Base-by-base conservation (phyloP, 148 eudicot species). In the Camellia granthamiana region DNA sequence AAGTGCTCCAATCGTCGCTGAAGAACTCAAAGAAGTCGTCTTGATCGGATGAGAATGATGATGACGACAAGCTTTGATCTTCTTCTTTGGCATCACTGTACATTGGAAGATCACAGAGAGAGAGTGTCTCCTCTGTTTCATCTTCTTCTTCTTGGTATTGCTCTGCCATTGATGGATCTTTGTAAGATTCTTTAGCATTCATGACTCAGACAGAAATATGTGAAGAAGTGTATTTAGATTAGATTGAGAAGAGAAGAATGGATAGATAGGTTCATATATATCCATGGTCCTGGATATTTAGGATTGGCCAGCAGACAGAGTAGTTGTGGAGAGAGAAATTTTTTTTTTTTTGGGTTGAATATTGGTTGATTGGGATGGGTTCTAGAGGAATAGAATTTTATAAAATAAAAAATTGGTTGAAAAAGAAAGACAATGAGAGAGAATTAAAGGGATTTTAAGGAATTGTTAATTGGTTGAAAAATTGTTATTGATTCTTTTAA, bases 21-120 rank as follows among this genome's bases (percentile, higher is more conserved):
- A 75, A 81, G 79, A 85, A 85, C 84, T 85, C 87, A 41, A 85
- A 85, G 19, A 76, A 66, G 10, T 82, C 84, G 10, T 82, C 84
- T 49, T 76, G 78, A 44, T 76, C 69, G n/a, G 65, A 61, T 1
- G 38, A 30, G 38, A 30, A 30, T 30, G 38, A 30, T 30, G 38
- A 30, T 30, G 84, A 55, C 0, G 44, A 69, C 9, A 63, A 69
- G 64, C 21, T 76, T 23, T 64, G 76, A 72, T 65, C 76, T 49
- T 47, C 42, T 46, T 54, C 54, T 5, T 51, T 67, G 14, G 66
- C 13, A 11, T 74, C 78, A 58, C 84, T 66, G 42, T 78, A 73
- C 7, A 84, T 51, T 7, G 84, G 58, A 54, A 84, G 81, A 74
- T 84, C 87, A 61, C 84, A 74, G 3, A 85, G 69, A 43, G 87